A percentile compares a stretch with the other conserved stretches of the same genome.
Evolutionary conservation across 202 grass and related monocot genomes (phyloP).

Genomic region (Zizania palustris): DNA sequence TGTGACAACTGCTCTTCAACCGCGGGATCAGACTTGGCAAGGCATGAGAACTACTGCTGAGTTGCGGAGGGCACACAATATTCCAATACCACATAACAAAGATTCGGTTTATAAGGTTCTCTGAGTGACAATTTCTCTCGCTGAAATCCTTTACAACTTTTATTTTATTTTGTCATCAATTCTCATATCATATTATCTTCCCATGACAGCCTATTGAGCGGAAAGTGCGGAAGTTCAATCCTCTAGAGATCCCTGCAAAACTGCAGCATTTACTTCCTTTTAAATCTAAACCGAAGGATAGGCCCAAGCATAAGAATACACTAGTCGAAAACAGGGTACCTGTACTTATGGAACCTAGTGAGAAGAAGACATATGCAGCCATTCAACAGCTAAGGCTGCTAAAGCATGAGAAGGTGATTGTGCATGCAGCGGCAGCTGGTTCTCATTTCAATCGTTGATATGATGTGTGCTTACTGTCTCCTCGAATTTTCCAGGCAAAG

Average conservation of each 20-base stretch:
- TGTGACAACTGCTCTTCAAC: slow-evolving; percentile 81
- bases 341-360: slow-evolving; percentile 67
- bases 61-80: slow-evolving; percentile 61
- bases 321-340: slow-evolving; percentile 57
- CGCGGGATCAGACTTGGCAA: slow-evolving; percentile 66
- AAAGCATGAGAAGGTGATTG: slow-evolving; percentile 77
- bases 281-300: slow-evolving; percentile 78
- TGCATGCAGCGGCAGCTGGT: not conserved
- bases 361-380: slow-evolving; percentile 55
- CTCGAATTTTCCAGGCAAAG: slow-evolving; percentile 55
- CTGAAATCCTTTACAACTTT: not conserved
- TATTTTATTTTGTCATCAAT: slow-evolving; percentile 1
- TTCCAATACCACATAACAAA: slow-evolving; percentile 77
- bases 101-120: slow-evolving; percentile 94
- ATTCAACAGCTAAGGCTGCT: slow-evolving; percentile 66
- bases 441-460: not conserved
- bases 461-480: not conserved
- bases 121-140: not conserved
- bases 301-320: slow-evolving; percentile 44
- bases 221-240: slow-evolving; percentile 81
- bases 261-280: slow-evolving; percentile 83
- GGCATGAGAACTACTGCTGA: slow-evolving; percentile 95
- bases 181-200: slow-evolving; percentile 13
- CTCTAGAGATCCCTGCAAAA: slow-evolving; percentile 72
- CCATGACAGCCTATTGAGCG: slow-evolving; percentile 70